A percentile compares a stretch with the other conserved stretches of the same genome.
phyloP scores from a whole-genome alignment of 805 yeast species.

The Candida ficus region DNA sequence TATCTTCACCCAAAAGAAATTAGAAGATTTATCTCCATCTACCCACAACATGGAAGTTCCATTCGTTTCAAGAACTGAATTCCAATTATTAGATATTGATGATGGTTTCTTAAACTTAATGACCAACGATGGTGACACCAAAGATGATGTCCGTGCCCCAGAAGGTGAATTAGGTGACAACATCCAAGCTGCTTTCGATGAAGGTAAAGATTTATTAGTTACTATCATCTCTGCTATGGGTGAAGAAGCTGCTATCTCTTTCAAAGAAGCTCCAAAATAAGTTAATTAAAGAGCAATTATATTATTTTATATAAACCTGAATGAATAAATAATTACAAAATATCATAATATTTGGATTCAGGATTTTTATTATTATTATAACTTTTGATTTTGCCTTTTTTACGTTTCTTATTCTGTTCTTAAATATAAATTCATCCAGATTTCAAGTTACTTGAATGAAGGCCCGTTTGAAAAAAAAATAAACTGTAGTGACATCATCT shows the following conservation, averaged over 20 bases:
- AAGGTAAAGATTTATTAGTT: conserved; percentile 95
- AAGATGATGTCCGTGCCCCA: conserved; percentile 98
- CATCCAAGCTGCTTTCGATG: conserved; percentile 90
- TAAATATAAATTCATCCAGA: conserved; percentile 9
- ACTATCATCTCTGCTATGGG: conserved; percentile 98
- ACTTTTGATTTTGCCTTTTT: neutral
- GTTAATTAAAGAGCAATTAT: conserved; percentile 3
- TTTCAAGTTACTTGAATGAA: conserved; percentile 2
- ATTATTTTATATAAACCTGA: neutral
- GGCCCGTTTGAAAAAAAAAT: conserved; percentile 6
- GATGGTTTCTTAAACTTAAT: conserved; percentile 96
- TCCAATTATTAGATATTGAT: conserved; percentile 95
- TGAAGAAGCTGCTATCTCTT: conserved; percentile 98
- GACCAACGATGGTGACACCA: conserved; percentile 97
- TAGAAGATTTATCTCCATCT: conserved; percentile 99
- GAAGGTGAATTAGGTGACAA: conserved; percentile 96
- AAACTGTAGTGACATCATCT: too few relatives aligned
- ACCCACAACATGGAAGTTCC: conserved; percentile 99
- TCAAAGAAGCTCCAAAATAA: conserved; percentile 93
- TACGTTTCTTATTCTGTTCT: conserved; percentile 2
- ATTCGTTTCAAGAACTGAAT: conserved; percentile 93
- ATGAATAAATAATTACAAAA: neutral
- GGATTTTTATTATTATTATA: neutral
- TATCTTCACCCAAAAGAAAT: conserved; percentile 98
- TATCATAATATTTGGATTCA: too few relatives aligned